phyloP scores from a whole-genome alignment of 148 eudicot genomes.

The Heliamphora exappendiculata region DNA sequence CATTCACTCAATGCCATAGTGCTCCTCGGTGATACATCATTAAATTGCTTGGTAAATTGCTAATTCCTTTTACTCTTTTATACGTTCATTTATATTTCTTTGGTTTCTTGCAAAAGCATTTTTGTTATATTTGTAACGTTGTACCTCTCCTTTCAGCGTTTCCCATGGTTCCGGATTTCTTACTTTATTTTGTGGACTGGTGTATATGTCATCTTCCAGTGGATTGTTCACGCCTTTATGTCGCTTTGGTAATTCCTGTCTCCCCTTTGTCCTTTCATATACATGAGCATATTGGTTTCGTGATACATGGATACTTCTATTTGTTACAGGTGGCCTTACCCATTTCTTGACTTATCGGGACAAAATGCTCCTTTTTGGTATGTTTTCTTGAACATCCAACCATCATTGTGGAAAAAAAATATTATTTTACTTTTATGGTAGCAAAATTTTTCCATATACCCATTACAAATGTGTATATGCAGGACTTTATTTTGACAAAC shows the following conservation, averaged over 20 bases:
- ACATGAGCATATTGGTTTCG: not conserved
- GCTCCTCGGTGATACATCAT: conserved; percentile 53
- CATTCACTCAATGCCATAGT: conserved; percentile 51
- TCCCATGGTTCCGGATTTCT: conserved; percentile 60
- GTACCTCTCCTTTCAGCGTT: conserved; percentile 29
- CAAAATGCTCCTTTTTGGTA: conserved; percentile 49
- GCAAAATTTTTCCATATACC: not conserved
- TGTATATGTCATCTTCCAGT: conserved; percentile 44
- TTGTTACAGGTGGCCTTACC: conserved; percentile 74
- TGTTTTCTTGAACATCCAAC: conserved; percentile 8
- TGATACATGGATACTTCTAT: not conserved
- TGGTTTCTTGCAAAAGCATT: conserved; percentile 6
- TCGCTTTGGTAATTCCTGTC: conserved; percentile 34
- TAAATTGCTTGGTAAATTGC: conserved; percentile 50
- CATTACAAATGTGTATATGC: not conserved
- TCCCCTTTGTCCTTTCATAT: not conserved
- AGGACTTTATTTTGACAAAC: not conserved
- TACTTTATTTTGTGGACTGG: conserved; percentile 50
- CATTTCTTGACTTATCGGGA: conserved; percentile 53
- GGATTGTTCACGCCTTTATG: conserved; percentile 49
- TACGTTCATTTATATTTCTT: not conserved
- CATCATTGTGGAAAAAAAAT: not conserved
- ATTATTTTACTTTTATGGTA: not conserved
- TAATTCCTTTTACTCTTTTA: conserved; percentile 1
- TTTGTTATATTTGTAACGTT: not conserved